phyloP scores from a whole-genome alignment of 345 rosid genomes.

The Lepidium africanum region DNA sequence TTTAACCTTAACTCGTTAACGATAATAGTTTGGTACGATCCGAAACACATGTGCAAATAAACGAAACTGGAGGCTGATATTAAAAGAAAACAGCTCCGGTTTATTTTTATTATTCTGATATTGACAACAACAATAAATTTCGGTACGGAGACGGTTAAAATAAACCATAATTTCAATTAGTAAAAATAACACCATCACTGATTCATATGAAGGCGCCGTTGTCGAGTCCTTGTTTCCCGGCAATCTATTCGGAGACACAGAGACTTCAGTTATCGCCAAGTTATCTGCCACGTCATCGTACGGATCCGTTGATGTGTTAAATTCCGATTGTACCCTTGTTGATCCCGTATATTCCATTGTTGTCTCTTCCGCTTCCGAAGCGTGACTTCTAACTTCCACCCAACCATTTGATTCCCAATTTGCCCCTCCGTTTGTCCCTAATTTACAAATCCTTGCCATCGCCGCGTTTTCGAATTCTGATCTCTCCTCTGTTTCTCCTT shows the following conservation, averaged over 20 bases:
- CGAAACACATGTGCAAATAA: constrained; percentile 14
- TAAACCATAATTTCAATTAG: neutral
- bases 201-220: neutral
- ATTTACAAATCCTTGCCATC: constrained; percentile 33
- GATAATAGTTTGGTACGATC: neutral
- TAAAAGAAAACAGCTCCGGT: constrained; percentile 11
- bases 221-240: constrained; percentile 8
- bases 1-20: neutral
- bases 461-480: neutral
- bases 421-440: constrained; percentile 28
- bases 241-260: neutral
- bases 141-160: neutral
- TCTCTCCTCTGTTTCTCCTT: constrained; percentile 6
- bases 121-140: neutral
- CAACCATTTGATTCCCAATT: constrained; percentile 59
- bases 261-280: neutral
- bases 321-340: neutral
- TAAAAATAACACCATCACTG: neutral
- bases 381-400: constrained; percentile 38
- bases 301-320: neutral
- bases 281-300: constrained; percentile 15
- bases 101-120: neutral
- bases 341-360: constrained; percentile 17
- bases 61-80: neutral
- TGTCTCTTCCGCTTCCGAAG: constrained; percentile 10